These are phyloP conservation scores for Cicer bijugum DNA, from an alignment of 306 rosid genomes.

Conservation along the genomic window DNA sequence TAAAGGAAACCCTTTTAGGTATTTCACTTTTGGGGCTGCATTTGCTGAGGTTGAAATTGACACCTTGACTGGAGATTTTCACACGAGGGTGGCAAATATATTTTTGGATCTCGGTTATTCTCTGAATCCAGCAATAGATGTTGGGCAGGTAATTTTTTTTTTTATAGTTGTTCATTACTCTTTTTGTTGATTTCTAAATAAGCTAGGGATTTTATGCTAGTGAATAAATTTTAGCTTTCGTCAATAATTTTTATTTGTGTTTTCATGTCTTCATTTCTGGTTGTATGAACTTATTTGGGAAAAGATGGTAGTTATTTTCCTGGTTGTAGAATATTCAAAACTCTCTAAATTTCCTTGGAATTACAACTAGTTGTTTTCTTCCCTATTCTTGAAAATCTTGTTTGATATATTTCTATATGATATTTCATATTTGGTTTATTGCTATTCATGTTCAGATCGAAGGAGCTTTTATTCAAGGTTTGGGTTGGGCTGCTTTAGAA, in stretches of 20 bases:
- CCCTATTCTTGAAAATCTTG: constrained; percentile 22
- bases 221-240: constrained; percentile 16
- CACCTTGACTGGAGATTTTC: constrained; percentile 91
- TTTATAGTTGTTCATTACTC: not conserved
- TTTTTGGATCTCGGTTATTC: constrained; percentile 86
- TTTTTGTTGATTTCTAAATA: not conserved
- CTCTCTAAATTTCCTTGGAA: constrained; percentile 10
- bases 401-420: constrained; percentile 21
- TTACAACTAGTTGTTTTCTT: constrained; percentile 9
- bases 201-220: constrained; percentile 15
- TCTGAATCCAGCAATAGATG: constrained; percentile 92
- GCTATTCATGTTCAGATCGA: constrained; percentile 60
- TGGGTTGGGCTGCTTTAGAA: constrained; percentile 96
- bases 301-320: constrained; percentile 7
- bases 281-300: not conserved
- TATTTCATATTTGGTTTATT: constrained; percentile 34
- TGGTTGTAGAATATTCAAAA: constrained; percentile 18
- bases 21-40: constrained; percentile 94
- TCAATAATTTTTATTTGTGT: constrained; percentile 24
- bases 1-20: constrained; percentile 82
- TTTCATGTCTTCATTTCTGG: constrained; percentile 19
- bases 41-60: constrained; percentile 96
- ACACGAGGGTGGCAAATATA: constrained; percentile 77
- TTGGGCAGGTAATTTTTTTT: constrained; percentile 70
- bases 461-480: constrained; percentile 95